A percentile compares a stretch with the other conserved stretches of the same genome.
Evolutionary conservation across 345 rosid species (phyloP).

Genomic region (Isatis tinctoria): DNA sequence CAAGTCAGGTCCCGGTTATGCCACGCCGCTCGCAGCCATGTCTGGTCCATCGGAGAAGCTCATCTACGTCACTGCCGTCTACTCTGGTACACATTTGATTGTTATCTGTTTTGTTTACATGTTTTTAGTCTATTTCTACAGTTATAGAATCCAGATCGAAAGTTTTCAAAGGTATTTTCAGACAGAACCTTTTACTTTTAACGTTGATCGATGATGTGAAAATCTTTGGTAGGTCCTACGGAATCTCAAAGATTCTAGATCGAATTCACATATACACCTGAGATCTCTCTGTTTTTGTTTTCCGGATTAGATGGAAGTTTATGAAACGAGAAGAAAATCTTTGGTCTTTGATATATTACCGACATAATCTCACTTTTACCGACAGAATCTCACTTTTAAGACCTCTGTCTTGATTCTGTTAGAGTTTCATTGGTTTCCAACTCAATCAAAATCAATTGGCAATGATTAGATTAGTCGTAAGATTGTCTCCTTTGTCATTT

Average conservation of each 20-base stretch:
- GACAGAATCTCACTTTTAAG: no score
- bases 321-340: no score
- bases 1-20: conserved; percentile 76
- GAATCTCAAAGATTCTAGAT: no score
- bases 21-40: conserved; percentile 81
- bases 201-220: neutral
- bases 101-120: neutral
- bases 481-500: no score
- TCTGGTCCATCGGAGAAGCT: conserved; percentile 73
- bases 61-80: conserved; percentile 79
- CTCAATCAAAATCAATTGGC: neutral
- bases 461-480: neutral
- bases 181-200: neutral
- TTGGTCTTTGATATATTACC: no score
- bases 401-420: no score
- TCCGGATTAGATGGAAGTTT: no score
- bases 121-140: neutral
- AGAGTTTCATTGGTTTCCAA: neutral
- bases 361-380: no score
- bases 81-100: conserved; percentile 43
- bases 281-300: neutral
- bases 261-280: neutral
- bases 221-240: neutral
- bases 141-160: neutral
- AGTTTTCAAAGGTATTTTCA: neutral